Conservation (phyloP, 306 rosid species). For the Lupinus albus region DNA sequence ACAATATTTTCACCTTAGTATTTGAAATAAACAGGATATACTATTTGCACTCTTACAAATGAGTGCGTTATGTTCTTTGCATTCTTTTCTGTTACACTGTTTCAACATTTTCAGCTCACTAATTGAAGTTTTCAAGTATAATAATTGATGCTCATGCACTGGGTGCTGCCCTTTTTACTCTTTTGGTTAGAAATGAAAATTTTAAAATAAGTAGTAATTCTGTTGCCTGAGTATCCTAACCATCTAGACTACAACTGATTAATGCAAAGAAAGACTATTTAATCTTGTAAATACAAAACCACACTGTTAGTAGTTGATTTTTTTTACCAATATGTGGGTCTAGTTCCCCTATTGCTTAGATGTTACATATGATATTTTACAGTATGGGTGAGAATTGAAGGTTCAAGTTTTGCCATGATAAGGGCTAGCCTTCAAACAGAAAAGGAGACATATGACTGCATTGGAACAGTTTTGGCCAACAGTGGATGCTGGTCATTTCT, state of each 20-base stretch:
- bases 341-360: neutral
- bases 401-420: slow-evolving; percentile 56
- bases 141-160: too few species aligned
- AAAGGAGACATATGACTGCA: slow-evolving; percentile 48
- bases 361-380: neutral
- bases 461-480: slow-evolving; percentile 77
- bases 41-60: too few species aligned
- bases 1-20: neutral
- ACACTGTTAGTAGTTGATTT: too few species aligned
- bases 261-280: too few species aligned
- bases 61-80: too few species aligned
- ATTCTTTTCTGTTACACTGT: too few species aligned
- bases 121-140: too few species aligned
- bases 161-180: too few species aligned
- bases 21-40: too few species aligned
- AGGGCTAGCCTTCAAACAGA: slow-evolving; percentile 62
- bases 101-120: too few species aligned
- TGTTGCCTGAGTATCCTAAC: slow-evolving; percentile 86
- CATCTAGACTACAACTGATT: slow-evolving; percentile 80
- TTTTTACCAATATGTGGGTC: neutral
- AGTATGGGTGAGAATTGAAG: slow-evolving; percentile 75
- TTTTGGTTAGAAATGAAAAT: neutral
- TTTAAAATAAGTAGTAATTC: slow-evolving; percentile 20
- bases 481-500: slow-evolving; percentile 91
- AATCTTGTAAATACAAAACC: too few species aligned